Evolutionary conservation across 495 filamentous ascomycete species (phyloP), one percentile per base, ranked within the genome.

Genomic region (Xylaria cubensis): DNA sequence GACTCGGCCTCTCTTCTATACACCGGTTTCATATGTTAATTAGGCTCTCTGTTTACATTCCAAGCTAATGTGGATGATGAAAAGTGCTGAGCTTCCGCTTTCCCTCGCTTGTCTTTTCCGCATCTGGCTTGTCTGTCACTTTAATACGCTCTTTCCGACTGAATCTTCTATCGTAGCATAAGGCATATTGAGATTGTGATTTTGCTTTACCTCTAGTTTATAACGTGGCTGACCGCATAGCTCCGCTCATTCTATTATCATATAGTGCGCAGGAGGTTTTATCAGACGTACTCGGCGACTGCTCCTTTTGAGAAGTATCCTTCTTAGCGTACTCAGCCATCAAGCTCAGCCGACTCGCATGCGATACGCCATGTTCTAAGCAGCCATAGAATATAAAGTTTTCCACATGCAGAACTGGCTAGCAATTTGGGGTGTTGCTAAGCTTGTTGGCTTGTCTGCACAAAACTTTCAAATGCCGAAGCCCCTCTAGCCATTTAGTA

Each of bases 21-120:
- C 42, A 42, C 65, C 36, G 17, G 48, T 50, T 41, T 36, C 63
- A 44, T 56, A 75, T 62, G 74, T 77, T 75, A 68, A 71, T 68
- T 69, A 74, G 72, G 65, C 65, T 73, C 50, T 73, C 50, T 76
- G 72, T 73, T 71, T 75, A 70, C 64, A 70, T 15, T 74, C 70
- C 39, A 72, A 39, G 64, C 66, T 67, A 73, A 56, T 42, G 53
- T 55, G 62, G 66, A 71, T 70, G 42, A 71, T 51, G 44, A 55
- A 71, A n/a, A 32, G 12, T 17, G 48, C 68, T 64, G 69, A 74
- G 44, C 75, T 70, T 71, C 77, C 74, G 70, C 48, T 73, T 78
- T 72, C 67, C 66, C 74, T 79, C 77, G 77, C 77, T 76, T 79
- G 74, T 71, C 59, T 75, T 76, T 79, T 74, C 77, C 77, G 61